Evolutionary conservation across 140 eudicot genomes (phyloP), one percentile per base, ranked within the genome.

Genomic region (Erigeron philadelphicus): DNA sequence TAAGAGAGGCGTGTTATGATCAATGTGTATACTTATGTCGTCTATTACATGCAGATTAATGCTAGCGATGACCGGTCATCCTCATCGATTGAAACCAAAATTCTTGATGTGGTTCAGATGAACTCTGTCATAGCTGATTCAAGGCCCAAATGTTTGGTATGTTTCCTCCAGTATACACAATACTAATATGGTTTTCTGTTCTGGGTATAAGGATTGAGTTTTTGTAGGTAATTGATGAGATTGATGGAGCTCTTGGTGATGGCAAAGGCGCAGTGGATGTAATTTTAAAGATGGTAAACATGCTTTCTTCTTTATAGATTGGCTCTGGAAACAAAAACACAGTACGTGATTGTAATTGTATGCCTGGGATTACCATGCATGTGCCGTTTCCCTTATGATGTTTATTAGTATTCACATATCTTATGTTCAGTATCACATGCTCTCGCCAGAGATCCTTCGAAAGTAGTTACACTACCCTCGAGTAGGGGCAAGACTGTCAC

Each of bases 11-110:
- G 38, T 31, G 38, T 31, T 31, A 31, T 31, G 5, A 31, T 31
- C 38, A 31, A 31, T 2, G 38, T 31, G 5, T 76, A 12, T 47
- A 42, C 38, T 54, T 3, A 44, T 57, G 45, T 23, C 9, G 44
- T 55, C 23, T 72, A 50, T 62, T 31, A 21, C 58, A 61, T 11
- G 56, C 89, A 91, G 98, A 93, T 93, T 61, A 93, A 93, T 75
- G 98, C 98, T n/a, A 93, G 98, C 71, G 98, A 93, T 79, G 96
- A 93, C 69, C 84, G 98, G 41, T 85, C 98, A 38, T 56, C 98
- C 35, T 77, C 96, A 69, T 78, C 86, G 15, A 81, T 93, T 13
- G 96, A 93, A 82, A 73, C 87, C 65, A 93, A 89, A 78, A 89
- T 93, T 70, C 92, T 88, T 46, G 98, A 93, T 68, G 98, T 87